These are phyloP conservation scores for Xanthoparmelia taractica DNA, from an alignment of 495 filamentous ascomycete genomes.

Conservation along the genomic window DNA sequence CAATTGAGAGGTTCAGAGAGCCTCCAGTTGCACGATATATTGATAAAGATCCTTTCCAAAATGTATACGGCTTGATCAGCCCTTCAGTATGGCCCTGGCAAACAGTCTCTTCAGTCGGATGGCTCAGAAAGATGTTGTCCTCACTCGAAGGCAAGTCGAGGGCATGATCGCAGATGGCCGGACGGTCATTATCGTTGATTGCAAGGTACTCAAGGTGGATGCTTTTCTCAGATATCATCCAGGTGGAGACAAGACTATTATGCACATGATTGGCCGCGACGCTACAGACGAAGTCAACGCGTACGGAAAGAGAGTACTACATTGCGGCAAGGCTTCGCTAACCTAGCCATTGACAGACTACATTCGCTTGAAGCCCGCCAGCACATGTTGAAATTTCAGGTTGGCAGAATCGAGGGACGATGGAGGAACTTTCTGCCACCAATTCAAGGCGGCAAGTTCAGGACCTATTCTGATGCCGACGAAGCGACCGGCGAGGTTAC, in stretches of 20 bases:
- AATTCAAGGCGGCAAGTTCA: slow-evolving; percentile 85
- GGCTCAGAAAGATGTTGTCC: slow-evolving; percentile 42
- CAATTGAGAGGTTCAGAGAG: neutral
- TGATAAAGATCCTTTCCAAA: neutral
- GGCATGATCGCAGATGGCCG: slow-evolving; percentile 80
- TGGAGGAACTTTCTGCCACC: slow-evolving; percentile 91
- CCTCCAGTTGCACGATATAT: neutral
- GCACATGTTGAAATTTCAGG: slow-evolving; percentile 73
- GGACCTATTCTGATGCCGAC: slow-evolving; percentile 41
- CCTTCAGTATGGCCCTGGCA: slow-evolving; percentile 16
- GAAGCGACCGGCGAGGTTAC: slow-evolving; percentile 22
- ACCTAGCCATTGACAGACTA: slow-evolving; percentile 45
- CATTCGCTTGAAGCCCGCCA: slow-evolving; percentile 72
- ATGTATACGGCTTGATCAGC: slow-evolving; percentile 7
- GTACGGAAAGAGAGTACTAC: slow-evolving; percentile 45
- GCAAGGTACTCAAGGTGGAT: slow-evolving; percentile 77
- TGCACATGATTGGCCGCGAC: slow-evolving; percentile 94
- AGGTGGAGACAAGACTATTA: slow-evolving; percentile 84
- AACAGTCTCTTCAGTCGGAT: slow-evolving; percentile 16
- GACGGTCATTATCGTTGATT: slow-evolving; percentile 70
- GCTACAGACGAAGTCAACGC: slow-evolving; percentile 91
- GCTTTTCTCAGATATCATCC: slow-evolving; percentile 84
- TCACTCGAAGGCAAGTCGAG: slow-evolving; percentile 74
- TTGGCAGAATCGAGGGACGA: slow-evolving; percentile 70
- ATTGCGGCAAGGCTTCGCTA: slow-evolving; percentile 12